These are phyloP conservation scores for Silene coronaria DNA, from an alignment of 179 eudicot genomes.

Conservation along the genomic window DNA sequence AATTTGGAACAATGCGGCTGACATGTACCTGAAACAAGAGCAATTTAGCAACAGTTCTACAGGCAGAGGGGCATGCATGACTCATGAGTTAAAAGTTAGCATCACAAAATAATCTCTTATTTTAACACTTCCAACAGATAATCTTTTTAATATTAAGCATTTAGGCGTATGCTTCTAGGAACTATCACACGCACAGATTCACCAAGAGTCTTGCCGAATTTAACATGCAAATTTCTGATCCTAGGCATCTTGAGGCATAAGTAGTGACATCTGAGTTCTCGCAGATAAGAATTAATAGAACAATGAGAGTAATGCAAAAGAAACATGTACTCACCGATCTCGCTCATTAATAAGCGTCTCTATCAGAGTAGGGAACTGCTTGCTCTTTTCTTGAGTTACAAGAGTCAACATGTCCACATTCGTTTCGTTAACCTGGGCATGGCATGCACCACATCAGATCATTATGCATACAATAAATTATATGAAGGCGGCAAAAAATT, in stretches of 20 bases:
- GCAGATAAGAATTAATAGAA: background rate
- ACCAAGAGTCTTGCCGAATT: background rate
- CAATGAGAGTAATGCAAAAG: constrained; percentile 9
- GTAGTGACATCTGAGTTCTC: background rate
- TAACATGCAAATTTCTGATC: background rate
- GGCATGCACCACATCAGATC: constrained; percentile 19
- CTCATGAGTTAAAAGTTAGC: background rate
- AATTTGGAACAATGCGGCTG: constrained; percentile 55
- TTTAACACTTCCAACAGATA: background rate
- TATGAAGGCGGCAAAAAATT: background rate
- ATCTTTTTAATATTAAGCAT: background rate
- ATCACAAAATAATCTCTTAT: background rate
- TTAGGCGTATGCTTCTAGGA: background rate
- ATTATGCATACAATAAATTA: constrained; percentile 11
- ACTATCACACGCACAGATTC: background rate
- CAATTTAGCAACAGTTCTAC: constrained; percentile 6
- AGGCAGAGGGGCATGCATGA: background rate
- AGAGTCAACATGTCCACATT: constrained; percentile 92
- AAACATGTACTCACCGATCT: constrained; percentile 63
- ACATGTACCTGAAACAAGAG: constrained; percentile 64
- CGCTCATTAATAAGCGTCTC: constrained; percentile 92
- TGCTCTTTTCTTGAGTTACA: constrained; percentile 93
- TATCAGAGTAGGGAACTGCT: constrained; percentile 80
- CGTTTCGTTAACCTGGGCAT: constrained; percentile 69
- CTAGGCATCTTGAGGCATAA: background rate